Base-by-base conservation (phyloP, 805 yeast genomes). In the fission yeast (Schizosaccharomyces pombe) region DNA sequence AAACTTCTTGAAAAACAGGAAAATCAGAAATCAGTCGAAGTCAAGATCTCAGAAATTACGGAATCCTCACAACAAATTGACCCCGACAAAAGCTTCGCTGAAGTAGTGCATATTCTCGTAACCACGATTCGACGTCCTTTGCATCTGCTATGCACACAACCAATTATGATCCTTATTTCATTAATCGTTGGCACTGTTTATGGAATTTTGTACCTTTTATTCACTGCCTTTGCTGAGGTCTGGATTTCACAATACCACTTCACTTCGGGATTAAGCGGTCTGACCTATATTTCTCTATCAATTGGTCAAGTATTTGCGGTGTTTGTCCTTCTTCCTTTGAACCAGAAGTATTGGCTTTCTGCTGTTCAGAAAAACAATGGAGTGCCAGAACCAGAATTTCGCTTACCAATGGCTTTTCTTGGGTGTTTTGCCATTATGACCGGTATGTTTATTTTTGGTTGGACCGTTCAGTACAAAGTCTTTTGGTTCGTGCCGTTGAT, bases 361-460 rank as follows among this genome's bases (percentile, higher is more conserved):
- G 9, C 19, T 8, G 28, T 16, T 58, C 24, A 60, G 74, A 54
- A 68, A 68, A 2, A 55, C 57, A 9, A 65, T 63, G 47, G 77
- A 76, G 57, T 66, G 68, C n/a, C 82, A 82, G 3, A 75, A 74
- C 14, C 59, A 75, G n/a, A 75, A 75, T 58, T 84, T 84, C 1
- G 85, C 79, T 60, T 78, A 64, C 78, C 83, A 0, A 67, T 71
- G 9, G 86, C 84, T 0, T 65, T 79, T 37, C 65, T 80, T 55
- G 37, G 37, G 37, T 32, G 37, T 14, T 58, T 84, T 84, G 1
- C 85, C 79, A 60, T 77, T 64, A 78, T 83, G 0, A 67, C 71
- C 8, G 86, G 84, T 0, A 65, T 79, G 39, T 65, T 80, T 55
- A 75, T 82, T 75, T 78, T 75, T 60, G 85, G 85, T 14, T 79